Evolutionary conservation across 805 yeast species (phyloP), one percentile per base, ranked within the genome.

Genomic region (Wickerhamomyces queroliae): DNA sequence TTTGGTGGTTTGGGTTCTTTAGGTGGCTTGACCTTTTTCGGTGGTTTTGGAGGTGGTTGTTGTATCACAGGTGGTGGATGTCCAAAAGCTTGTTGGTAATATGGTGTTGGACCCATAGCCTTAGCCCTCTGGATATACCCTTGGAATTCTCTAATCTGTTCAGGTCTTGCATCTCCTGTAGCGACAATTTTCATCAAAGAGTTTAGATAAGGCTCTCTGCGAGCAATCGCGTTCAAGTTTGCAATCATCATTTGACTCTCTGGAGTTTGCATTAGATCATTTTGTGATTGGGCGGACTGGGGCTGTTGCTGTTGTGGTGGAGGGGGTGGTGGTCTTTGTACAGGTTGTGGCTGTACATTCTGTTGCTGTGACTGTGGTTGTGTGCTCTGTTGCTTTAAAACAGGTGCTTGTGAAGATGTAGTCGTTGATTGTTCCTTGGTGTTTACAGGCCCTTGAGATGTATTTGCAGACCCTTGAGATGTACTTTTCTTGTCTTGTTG

Each of bases 161-260:
- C 79, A 5, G 76, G 73, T 1, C 78, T 59, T 0, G 96, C 96
- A 19, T 68, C 70, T 5, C 95, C 95, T 40, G 82, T 74, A 0
- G 98, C 97, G 2, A 91, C 96, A 5, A 72, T 74, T 45, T 81
- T 79, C 96, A 91, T 89, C 38, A 91, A 63, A 1, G 72, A 62
- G 46, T 79, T 83, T 36, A 91, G 61, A 5, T 79, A 70, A 0
- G 77, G 70, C 52, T 89, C 95, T 5, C 70, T 68, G 30, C 83
- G 72, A 0, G 97, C 97, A 61, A 91, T 79, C 1, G 83, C 69
- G 53, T 90, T 90, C 53, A 91, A 70, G 50, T 88, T 85, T 4
- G 84, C 78, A 49, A 91, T 88, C 85, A 91, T 87, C 45, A 83
- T 76, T 31, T 83, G 82, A 52, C 84, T 83, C 37, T 78, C 84